Percentiles rank a stretch among this genome's conserved stretches.
phyloP scores from a whole-genome alignment of 768 basidiomycete species.

The Tricholoma furcatifolium region DNA sequence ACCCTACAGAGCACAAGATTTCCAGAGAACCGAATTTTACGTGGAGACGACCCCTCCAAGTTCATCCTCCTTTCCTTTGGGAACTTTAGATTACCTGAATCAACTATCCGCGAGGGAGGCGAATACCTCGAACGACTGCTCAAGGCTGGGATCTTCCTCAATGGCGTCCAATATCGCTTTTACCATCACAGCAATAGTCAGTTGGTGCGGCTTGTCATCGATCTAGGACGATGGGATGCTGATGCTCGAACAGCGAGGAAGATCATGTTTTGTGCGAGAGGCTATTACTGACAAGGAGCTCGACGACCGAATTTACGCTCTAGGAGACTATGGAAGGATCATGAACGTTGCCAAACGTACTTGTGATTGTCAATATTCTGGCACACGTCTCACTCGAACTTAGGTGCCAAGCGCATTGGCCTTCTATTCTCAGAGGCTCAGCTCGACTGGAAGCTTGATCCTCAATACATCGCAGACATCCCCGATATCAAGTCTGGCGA shows the following conservation, averaged over 20 bases:
- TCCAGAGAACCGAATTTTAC: conserved; percentile 58
- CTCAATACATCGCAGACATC: conserved; percentile 50
- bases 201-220: conserved; percentile 33
- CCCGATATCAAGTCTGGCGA: conserved; percentile 56
- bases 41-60: conserved; percentile 53
- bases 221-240: not conserved
- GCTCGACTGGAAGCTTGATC: conserved; percentile 55
- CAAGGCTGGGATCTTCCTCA: conserved; percentile 54
- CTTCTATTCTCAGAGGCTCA: conserved; percentile 65
- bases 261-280: conserved; percentile 62
- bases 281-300: conserved; percentile 55
- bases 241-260: conserved; percentile 40
- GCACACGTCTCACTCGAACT: not conserved
- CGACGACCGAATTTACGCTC: conserved; percentile 51
- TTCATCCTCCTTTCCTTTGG: conserved; percentile 58
- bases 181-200: conserved; percentile 75
- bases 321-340: conserved; percentile 60
- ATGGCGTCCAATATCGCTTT: conserved; percentile 62
- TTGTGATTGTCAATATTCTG: conserved; percentile 15
- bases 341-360: conserved; percentile 66
- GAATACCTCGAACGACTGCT: conserved; percentile 60
- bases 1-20: conserved; percentile 48
- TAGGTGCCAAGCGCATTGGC: conserved; percentile 70
- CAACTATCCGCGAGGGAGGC: conserved; percentile 41
- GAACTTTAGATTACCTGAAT: conserved; percentile 53